Base-by-base conservation (phyloP, 257 asterid genomes). In the Osmanthus fragrans region DNA sequence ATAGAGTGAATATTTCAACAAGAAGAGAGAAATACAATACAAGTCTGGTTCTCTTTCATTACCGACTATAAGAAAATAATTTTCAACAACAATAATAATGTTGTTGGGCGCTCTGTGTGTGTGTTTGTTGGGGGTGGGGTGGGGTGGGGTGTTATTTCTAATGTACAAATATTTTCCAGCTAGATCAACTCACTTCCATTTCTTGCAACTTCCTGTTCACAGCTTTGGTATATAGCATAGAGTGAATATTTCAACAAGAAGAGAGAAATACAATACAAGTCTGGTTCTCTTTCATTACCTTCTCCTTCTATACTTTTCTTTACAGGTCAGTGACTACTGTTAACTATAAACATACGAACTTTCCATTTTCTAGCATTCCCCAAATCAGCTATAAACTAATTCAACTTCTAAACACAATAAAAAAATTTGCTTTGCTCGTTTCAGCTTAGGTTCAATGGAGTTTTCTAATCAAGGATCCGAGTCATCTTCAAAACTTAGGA, bases 381-480 rank as follows among this genome's bases (percentile, higher is more conserved):
- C 60, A 74, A 83, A 80, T 73, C 33, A 76, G 80, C 39, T 74
- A 68, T 77, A 76, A 81, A 82, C 80, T 79, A 8, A 66, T 72
- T 82, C 77, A 32, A 76, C 76, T 82, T 76, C 69, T 76, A 71
- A 79, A 77, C 70, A 23, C 36, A 82, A 74, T 64, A 73, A 65
- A 69, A 45, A 42, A 77, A 37, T 80, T 70, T 79, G 90, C 81
- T 84, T 89, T 82, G 77, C 89, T 87, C 77, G 68, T 90, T 88
- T 87, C 91, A 88, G 93, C 82, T 88, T 78, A 80, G 6, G 40
- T 16, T 56, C 12, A 40, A 90, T 91, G 98, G 97, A 49, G 33
- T 87, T 89, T 79, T 88, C 85, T 13, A 90, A 73, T 82, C 87
- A 87, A 85, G 92, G 84, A 72, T 82, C 89, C 6, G 96, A 88